A percentile compares a stretch with the other conserved stretches of the same genome.
These are phyloP conservation scores for Durotheca rogersii DNA, from an alignment of 495 filamentous ascomycete species.

Conservation along the genomic window DNA sequence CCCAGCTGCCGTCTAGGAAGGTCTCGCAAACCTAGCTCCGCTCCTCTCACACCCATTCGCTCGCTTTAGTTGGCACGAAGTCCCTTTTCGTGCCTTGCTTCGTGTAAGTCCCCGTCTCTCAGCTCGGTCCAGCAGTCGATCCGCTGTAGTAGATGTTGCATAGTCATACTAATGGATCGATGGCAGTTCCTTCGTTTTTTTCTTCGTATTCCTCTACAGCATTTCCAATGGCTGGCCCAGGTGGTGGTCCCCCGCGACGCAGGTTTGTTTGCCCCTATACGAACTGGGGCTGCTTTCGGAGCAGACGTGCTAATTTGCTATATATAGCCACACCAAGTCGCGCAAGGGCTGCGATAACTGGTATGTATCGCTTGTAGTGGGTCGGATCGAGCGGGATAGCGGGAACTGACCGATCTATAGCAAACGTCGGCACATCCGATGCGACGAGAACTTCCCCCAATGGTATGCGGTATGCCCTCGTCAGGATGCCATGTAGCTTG, in stretches of 20 bases:
- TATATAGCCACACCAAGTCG: slow-evolving; percentile 88
- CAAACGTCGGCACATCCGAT: slow-evolving; percentile 95
- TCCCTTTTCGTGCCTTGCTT: slow-evolving; percentile 41
- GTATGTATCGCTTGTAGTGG: slow-evolving; percentile 29
- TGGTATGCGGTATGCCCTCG: slow-evolving; percentile 61
- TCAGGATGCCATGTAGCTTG: slow-evolving; percentile 7
- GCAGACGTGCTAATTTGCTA: slow-evolving; percentile 11
- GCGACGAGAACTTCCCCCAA: slow-evolving; percentile 96
- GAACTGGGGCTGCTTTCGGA: slow-evolving; percentile 6
- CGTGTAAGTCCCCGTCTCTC: slow-evolving; percentile 35
- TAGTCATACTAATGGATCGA: slow-evolving; percentile 14
- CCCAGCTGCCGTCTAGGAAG: slow-evolving; percentile 23
- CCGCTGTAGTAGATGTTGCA: slow-evolving; percentile 8
- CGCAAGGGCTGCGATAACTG: slow-evolving; percentile 96
- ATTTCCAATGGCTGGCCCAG: slow-evolving; percentile 66
- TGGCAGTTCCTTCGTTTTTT: slow-evolving; percentile 46
- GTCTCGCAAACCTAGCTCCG: slow-evolving; percentile 27
- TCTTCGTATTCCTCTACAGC: slow-evolving; percentile 32
- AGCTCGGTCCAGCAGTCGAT: neutral
- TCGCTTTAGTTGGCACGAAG: slow-evolving; percentile 41
- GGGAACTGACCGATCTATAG: slow-evolving; percentile 33
- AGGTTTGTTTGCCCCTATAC: slow-evolving; percentile 44
- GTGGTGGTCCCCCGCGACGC: slow-evolving; percentile 69
- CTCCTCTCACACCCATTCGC: slow-evolving; percentile 38
- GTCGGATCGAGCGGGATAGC: neutral